phyloP scores from a whole-genome alignment of 2,329 filamentous ascomycete species.

The Fusarium torreyae region DNA sequence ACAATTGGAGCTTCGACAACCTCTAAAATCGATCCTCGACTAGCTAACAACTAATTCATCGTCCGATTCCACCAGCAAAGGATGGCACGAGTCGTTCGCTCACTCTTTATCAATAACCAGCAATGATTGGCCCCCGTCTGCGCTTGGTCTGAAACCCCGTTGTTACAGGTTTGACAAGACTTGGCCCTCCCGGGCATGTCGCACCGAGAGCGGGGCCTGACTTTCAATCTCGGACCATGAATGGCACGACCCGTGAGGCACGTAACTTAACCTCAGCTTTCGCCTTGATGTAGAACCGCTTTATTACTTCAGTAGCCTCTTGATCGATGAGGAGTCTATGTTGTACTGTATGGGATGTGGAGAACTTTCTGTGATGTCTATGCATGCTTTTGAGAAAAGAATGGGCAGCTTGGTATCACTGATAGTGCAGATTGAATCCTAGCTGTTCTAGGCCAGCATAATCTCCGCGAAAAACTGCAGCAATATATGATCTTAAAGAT shows the following conservation, averaged over 20 bases:
- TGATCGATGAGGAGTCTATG: too few relatives aligned
- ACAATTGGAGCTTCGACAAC: background rate
- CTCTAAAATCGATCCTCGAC: background rate
- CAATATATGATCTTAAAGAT: too few relatives aligned
- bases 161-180: conserved; percentile 49
- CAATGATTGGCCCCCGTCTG: conserved; percentile 29
- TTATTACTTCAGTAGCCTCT: conserved; percentile 1
- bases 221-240: conserved; percentile 26
- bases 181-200: conserved; percentile 39
- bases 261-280: conserved; percentile 17
- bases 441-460: too few relatives aligned
- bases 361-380: too few relatives aligned
- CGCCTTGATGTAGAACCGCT: background rate
- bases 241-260: conserved; percentile 15
- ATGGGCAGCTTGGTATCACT: too few relatives aligned
- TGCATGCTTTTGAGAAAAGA: too few relatives aligned
- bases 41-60: conserved; percentile 9
- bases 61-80: conserved; percentile 14
- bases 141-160: conserved; percentile 45
- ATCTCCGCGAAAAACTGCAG: too few relatives aligned
- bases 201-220: conserved; percentile 28
- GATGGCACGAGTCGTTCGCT: conserved; percentile 15
- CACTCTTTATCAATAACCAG: conserved; percentile 1
- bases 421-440: too few relatives aligned
- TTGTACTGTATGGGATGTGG: too few relatives aligned